Evolutionary conservation across 768 basidiomycete species (phyloP), one percentile per base, ranked within the genome.

Genomic region (Rhizopogon roseolus): DNA sequence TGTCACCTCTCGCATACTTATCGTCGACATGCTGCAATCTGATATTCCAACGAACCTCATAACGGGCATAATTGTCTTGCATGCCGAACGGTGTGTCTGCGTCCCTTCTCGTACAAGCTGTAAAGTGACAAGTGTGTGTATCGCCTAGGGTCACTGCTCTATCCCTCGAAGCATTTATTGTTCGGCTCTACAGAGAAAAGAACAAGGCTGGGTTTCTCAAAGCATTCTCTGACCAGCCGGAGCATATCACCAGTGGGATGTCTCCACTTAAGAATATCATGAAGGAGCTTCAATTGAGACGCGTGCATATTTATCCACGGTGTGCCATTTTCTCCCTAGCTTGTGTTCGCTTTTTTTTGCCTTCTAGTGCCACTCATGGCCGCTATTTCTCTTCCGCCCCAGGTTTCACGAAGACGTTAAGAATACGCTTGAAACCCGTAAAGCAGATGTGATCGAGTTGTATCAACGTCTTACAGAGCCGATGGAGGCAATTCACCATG

Each of bases 191-290:
- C 65, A 82, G 96, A 40, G 87, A 97, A 69, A 84, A 87, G 72
- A 99, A 98, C 73, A 82, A 79, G 66, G 77, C 76, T 2, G 96
- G 96, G 1, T 99, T 98, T 68, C 74, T 98, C 59, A 98, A 99
- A 69, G 97, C 93, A 0, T 97, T 99, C 65, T 92, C 93, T 2
- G 97, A 98, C 68, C 90, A 98, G 62, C 94, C 96, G 4, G 97
- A 98, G 67, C 84, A 88, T 57, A 97, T 99, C 56, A 94, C 89
- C 0, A 91, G 84, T 57, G 96, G 95, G 1, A 71, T 98, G 67
- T 93, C 91, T 1, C 97, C 97, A 1, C 74, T 99, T 19, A 89
- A 86, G 62, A 93, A 87, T 50, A 88, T 96, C 57, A 85, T 99
- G 81, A 93, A 93, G 56, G 93, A 96, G 66, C 78, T 98, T 6